Base-by-base conservation (phyloP, 306 rosid species). In the Cucumis melo region DNA sequence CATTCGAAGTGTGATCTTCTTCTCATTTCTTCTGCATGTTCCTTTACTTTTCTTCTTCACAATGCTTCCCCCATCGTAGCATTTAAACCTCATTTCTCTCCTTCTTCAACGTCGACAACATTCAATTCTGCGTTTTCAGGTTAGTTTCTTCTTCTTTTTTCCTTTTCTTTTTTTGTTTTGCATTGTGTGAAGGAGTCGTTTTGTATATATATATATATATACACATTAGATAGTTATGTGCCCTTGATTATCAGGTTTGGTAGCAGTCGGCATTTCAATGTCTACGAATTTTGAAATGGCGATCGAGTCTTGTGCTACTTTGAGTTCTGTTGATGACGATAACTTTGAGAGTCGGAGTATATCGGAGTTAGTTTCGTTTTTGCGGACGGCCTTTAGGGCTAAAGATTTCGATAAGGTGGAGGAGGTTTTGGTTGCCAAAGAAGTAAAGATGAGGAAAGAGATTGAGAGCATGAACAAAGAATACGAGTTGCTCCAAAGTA, bases 371-470 rank as follows among this genome's bases (percentile, higher is more conserved):
- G 53, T 84, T 42, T 32, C 80, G 8, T 56, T 9, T 7, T 24
- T 82, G 12, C 51, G 82, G 38, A 65, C 27, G 3, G 80, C 82
- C 7, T 81, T 73, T 36, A 29, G 70, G 29, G 14, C 17, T 0
- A 15, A 10, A 1, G 78, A 24, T 6, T 82, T 82, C 4, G 82
- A 82, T 34, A 60, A n/a, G 1, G 83, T 74, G 5, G 82, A 68
- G 70, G 80, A 74, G 77, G 56, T 48, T 65, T 21, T 85, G 62
- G 59, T 79, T 2, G 75, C 44, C 4, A 66, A 77, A 54, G 85
- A 80, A 74, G 53, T 32, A 1, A 61, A 66, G 14, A n/a, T 79
- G 50, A 55, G 68, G n/a, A 75, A 53, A 1, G 78, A 79, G 57
- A 36, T 81, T 1, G 73, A 81, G 48, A 34, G 38, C 6, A 58